Conservation (phyloP, 2,329 filamentous ascomycete genomes). For the Karstenula rhodostoma region DNA sequence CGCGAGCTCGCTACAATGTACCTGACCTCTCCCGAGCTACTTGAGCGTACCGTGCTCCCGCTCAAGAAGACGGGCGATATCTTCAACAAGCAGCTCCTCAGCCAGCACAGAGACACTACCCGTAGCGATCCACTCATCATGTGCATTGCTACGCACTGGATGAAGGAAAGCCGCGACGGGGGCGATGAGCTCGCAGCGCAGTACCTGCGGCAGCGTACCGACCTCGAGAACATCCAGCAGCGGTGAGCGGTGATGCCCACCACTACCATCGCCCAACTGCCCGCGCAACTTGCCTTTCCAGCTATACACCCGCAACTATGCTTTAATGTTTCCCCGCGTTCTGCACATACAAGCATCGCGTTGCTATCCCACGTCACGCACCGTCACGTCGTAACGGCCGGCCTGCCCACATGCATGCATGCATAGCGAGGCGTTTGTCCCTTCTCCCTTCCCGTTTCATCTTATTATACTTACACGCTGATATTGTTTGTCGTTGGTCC, state of each 20-base stretch:
- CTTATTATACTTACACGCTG: background rate
- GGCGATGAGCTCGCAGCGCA: constrained; percentile 85
- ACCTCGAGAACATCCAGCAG: constrained; percentile 67
- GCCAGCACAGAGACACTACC: constrained; percentile 63
- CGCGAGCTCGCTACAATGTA: constrained; percentile 94
- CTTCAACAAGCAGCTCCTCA: constrained; percentile 88
- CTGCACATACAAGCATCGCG: constrained; percentile 17
- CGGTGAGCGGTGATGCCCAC: constrained; percentile 20
- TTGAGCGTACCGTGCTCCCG: constrained; percentile 80
- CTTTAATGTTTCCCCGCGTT: constrained; percentile 4
- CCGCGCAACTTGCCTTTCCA: constrained; percentile 14
- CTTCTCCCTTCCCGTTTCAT: constrained; percentile 3
- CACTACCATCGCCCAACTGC: constrained; percentile 4
- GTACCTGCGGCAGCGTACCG: constrained; percentile 77
- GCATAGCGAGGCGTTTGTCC: constrained; percentile 40
- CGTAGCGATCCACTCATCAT: constrained; percentile 86
- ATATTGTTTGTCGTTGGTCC: constrained; percentile 2
- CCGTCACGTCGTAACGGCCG: constrained; percentile 20
- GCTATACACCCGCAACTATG: constrained; percentile 13
- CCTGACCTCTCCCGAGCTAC: constrained; percentile 86
- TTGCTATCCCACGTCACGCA: constrained; percentile 16
- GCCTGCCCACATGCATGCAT: constrained; percentile 23
- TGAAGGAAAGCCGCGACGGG: constrained; percentile 87
- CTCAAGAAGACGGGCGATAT: constrained; percentile 85
- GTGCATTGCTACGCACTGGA: constrained; percentile 97